Conservation (phyloP, 495 filamentous ascomycete genomes). For the Tuber aestivum region DNA sequence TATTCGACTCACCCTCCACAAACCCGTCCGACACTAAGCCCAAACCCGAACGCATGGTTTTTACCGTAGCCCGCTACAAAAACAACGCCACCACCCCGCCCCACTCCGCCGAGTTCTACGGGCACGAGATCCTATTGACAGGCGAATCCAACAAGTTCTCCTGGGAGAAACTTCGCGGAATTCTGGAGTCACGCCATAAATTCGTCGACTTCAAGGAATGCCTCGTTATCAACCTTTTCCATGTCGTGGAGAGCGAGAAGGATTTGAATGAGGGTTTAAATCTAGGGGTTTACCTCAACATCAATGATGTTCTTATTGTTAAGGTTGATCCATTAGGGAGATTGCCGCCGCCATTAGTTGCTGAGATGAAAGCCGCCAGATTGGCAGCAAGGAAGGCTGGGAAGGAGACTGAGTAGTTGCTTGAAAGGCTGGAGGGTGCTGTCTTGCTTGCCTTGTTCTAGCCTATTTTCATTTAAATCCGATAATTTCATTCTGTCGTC, state of each 20-base stretch:
- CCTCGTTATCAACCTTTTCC: conserved; percentile 22
- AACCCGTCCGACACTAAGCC: background rate
- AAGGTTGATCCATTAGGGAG: conserved; percentile 20
- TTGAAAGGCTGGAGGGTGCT: background rate
- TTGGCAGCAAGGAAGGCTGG: conserved; percentile 12
- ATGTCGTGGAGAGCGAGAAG: conserved; percentile 24
- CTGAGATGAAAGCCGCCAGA: conserved; percentile 19
- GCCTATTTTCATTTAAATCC: background rate
- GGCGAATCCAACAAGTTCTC: conserved; percentile 7
- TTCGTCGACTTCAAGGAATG: conserved; percentile 21
- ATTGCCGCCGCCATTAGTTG: conserved; percentile 10
- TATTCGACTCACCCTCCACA: background rate
- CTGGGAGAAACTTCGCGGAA: conserved; percentile 12
- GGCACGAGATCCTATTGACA: conserved; percentile 17
- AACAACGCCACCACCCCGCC: background rate
- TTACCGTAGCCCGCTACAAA: conserved; percentile 25
- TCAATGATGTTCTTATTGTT: conserved; percentile 22
- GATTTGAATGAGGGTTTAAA: conserved; percentile 19
- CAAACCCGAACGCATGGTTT: conserved; percentile 22
- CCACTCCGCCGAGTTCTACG: background rate
- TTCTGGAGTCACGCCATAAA: conserved; percentile 11
- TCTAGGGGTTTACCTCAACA: conserved; percentile 14
- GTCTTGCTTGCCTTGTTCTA: background rate
- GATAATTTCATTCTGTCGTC: background rate
- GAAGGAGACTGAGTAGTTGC: background rate